Evolutionary conservation across 441 rosid species (phyloP).

Genomic region (Croton setiger): DNA sequence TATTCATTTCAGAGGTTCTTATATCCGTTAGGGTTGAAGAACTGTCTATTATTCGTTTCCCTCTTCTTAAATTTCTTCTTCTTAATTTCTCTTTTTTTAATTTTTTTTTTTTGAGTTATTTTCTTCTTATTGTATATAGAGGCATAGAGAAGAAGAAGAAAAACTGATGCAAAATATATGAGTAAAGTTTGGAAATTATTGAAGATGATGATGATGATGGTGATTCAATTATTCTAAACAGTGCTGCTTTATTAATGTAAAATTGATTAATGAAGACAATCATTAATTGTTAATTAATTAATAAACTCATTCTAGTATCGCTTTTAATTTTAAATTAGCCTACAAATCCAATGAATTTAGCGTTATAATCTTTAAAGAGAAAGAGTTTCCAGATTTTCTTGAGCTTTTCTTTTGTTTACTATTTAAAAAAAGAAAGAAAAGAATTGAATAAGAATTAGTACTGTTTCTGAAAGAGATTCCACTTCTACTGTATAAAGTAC

Average conservation of each 20-base stretch:
- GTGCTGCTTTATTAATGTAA: neutral
- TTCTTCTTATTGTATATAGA: conserved; percentile 28
- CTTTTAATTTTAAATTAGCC: neutral
- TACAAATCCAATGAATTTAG: neutral
- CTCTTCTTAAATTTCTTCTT: neutral
- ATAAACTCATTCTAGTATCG: neutral
- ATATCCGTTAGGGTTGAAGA: conserved; percentile 35
- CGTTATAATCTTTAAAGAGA: conserved; percentile 5
- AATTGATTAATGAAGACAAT: neutral
- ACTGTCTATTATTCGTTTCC: conserved; percentile 11
- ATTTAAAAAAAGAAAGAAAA: neutral
- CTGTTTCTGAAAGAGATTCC: conserved; percentile 17
- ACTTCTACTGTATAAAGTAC: conserved; percentile 13
- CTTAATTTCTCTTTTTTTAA: neutral
- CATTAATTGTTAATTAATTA: neutral
- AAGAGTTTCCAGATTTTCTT: neutral
- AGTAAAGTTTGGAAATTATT: conserved; percentile 2
- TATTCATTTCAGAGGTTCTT: conserved; percentile 28
- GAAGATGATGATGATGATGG: neutral
- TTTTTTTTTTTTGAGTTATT: no score
- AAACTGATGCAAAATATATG: conserved; percentile 11
- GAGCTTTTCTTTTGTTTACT: neutral
- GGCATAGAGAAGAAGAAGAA: conserved; percentile 16
- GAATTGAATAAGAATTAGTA: neutral
- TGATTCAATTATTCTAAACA: no score